These are phyloP conservation scores for Cladophialophora carrionii DNA, from an alignment of 2,329 filamentous ascomycete species.

Conservation along the genomic window DNA sequence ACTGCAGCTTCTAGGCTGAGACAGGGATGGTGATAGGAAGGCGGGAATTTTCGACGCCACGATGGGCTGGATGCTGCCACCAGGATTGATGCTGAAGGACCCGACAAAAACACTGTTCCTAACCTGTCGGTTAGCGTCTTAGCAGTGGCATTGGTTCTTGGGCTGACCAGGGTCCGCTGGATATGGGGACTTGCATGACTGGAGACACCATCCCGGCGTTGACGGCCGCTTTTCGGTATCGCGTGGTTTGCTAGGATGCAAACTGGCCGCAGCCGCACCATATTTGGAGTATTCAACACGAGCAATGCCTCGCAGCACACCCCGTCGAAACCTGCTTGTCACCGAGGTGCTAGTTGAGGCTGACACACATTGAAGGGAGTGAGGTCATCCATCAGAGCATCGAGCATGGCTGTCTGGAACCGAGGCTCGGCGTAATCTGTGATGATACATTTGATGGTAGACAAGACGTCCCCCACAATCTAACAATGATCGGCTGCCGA, in stretches of 20 bases:
- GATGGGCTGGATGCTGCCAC: constrained; percentile 20
- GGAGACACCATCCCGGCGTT: constrained; percentile 6
- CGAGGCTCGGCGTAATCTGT: constrained; percentile 14
- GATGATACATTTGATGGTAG: not conserved
- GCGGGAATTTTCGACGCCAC: constrained; percentile 23
- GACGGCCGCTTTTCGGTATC: constrained; percentile 9
- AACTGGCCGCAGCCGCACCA: constrained; percentile 3
- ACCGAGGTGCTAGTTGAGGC: constrained; percentile 3
- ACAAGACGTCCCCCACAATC: not conserved
- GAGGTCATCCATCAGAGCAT: not conserved
- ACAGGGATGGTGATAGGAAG: constrained; percentile 23
- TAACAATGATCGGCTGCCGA: not conserved
- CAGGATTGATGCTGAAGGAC: constrained; percentile 19
- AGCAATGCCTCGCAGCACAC: constrained; percentile 9
- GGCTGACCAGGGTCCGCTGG: constrained; percentile 23
- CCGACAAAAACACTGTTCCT: constrained; percentile 8
- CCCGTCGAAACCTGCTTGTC: not conserved
- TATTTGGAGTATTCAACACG: constrained; percentile 1
- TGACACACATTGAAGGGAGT: not conserved
- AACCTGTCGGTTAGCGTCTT: constrained; percentile 22
- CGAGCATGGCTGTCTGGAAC: not conserved
- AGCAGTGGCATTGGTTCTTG: constrained; percentile 28
- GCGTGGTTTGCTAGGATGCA: constrained; percentile 14
- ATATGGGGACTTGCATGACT: constrained; percentile 17
- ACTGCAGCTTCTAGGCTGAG: constrained; percentile 26